phyloP scores from a whole-genome alignment of 2,329 filamentous ascomycete species.

The Coniochaeta sp. region DNA sequence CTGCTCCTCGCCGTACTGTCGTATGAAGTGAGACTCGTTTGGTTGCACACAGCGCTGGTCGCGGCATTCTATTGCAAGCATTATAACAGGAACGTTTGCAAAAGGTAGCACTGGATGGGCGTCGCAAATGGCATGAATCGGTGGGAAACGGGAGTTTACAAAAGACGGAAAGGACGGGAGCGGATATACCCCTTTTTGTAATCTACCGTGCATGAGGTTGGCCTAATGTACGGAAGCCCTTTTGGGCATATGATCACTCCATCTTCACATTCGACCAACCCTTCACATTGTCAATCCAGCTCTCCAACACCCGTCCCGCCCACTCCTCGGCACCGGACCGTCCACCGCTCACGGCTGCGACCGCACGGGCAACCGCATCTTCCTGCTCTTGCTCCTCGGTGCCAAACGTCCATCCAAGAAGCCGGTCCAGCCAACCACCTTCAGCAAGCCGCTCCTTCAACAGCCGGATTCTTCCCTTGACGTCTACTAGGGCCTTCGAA shows the following conservation, averaged over 20 bases:
- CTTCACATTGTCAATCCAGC: constrained; percentile 28
- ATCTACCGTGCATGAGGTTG: neutral
- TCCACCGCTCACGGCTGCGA: constrained; percentile 20
- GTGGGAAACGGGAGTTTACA: neutral
- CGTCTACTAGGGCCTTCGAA: constrained; percentile 14
- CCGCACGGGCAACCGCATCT: constrained; percentile 13
- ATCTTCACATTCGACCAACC: constrained; percentile 27
- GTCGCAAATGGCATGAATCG: neutral
- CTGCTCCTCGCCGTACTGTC: neutral
- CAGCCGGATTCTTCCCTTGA: constrained; percentile 23
- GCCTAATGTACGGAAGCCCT: neutral
- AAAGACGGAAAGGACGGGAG: neutral
- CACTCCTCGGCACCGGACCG: constrained; percentile 22
- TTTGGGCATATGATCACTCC: constrained; percentile 15
- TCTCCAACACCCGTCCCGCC: constrained; percentile 24
- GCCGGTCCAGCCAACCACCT: constrained; percentile 28
- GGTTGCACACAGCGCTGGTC: neutral
- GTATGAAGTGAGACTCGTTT: neutral
- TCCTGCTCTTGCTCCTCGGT: constrained; percentile 8
- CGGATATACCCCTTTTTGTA: constrained; percentile 1
- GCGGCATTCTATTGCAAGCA: neutral
- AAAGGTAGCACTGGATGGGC: neutral
- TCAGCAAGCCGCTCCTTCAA: constrained; percentile 21
- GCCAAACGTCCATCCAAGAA: constrained; percentile 24
- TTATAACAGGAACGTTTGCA: too few species aligned